Evolutionary conservation across 257 asterid genomes (phyloP).

Genomic region (Solanum lycopersicoides): DNA sequence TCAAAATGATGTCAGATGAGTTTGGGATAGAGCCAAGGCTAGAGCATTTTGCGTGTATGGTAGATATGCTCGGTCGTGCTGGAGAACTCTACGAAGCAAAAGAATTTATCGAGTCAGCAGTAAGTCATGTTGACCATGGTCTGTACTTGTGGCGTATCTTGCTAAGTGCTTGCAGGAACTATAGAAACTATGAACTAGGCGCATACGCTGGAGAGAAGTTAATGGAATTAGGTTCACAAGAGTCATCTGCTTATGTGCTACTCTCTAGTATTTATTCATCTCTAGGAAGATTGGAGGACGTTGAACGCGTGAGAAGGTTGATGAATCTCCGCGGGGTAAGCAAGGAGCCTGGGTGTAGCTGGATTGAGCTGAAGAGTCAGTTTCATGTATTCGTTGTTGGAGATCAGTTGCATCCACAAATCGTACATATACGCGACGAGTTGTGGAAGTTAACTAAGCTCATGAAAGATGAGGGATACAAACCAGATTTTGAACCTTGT

Average conservation of each 20-base stretch:
- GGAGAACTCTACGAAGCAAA: conserved; percentile 68
- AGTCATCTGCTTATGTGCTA: conserved; percentile 76
- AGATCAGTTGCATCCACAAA: conserved; percentile 61
- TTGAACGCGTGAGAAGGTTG: conserved; percentile 53
- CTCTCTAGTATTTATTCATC: conserved; percentile 75
- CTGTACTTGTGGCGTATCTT: conserved; percentile 74
- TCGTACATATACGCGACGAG: conserved; percentile 36
- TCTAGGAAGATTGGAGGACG: conserved; percentile 50
- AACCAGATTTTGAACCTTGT: conserved; percentile 13
- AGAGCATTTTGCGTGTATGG: conserved; percentile 88
- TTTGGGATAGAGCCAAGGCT: conserved; percentile 40
- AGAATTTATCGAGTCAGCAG: conserved; percentile 58
- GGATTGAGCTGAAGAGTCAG: conserved; percentile 75
- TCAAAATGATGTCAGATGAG: conserved; percentile 38
- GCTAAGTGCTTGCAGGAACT: conserved; percentile 64
- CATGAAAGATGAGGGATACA: conserved; percentile 42
- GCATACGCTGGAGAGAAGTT: conserved; percentile 83
- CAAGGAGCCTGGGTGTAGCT: conserved; percentile 91
- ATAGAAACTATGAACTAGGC: conserved; percentile 63
- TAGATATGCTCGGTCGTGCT: conserved; percentile 78
- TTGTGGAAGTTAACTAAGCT: conserved; percentile 29
- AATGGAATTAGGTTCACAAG: conserved; percentile 62
- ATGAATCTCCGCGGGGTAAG: conserved; percentile 61
- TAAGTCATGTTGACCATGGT: conserved; percentile 40
- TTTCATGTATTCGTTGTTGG: conserved; percentile 79